These are phyloP conservation scores for Salvia miltiorrhiza DNA, from an alignment of 257 asterid species.

Conservation along the genomic window DNA sequence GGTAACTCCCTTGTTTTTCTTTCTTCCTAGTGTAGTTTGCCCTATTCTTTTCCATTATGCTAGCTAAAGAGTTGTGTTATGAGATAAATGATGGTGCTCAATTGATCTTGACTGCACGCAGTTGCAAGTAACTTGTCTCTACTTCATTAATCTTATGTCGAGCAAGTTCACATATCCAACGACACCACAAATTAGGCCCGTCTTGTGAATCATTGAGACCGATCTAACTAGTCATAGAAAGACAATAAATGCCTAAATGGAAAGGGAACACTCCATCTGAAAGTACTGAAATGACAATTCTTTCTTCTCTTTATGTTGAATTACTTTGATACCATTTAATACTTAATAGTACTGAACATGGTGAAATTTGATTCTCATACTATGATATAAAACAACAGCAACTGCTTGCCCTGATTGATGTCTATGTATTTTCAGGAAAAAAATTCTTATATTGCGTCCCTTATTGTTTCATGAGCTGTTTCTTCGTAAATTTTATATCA, in stretches of 20 bases:
- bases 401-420: too few species aligned
- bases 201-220: background rate
- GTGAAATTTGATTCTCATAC: too few species aligned
- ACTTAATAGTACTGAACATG: too few species aligned
- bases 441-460: too few species aligned
- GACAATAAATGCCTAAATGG: background rate
- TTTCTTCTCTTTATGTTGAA: too few species aligned
- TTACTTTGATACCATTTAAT: background rate
- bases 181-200: too few species aligned
- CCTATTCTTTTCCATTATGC: background rate
- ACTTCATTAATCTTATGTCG: background rate
- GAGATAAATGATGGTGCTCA: background rate
- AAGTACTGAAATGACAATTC: background rate
- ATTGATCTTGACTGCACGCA: background rate
- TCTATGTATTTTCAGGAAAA: too few species aligned
- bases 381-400: too few species aligned
- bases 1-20: slow-evolving; percentile 19
- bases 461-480: too few species aligned
- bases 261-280: background rate
- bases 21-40: background rate
- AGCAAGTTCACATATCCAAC: background rate
- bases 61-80: background rate
- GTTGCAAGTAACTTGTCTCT: background rate
- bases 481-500: too few species aligned
- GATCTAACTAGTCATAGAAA: background rate